Conservation (phyloP, 768 basidiomycete species). For the Amanita pallidorosea region DNA sequence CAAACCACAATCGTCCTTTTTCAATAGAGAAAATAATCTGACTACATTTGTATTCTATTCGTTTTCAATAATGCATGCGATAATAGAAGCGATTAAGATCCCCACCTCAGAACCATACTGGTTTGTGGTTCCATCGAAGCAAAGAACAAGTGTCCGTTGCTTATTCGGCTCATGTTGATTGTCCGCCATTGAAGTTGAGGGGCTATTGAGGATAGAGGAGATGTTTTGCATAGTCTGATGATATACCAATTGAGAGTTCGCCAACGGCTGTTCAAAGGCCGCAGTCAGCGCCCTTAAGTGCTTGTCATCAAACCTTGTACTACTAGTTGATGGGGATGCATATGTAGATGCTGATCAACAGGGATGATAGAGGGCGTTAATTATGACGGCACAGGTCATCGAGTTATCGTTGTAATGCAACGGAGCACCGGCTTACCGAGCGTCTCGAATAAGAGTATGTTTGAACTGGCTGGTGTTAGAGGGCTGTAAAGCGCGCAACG, state of each 20-base stretch:
- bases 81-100: background rate
- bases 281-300: too few species aligned
- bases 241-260: background rate
- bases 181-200: background rate
- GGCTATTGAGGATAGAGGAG: background rate
- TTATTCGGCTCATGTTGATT: background rate
- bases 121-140: conserved; percentile 59
- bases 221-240: background rate
- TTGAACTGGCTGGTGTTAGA: too few species aligned
- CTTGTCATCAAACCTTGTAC: too few species aligned
- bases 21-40: conserved; percentile 56
- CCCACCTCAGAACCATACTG: conserved; percentile 39
- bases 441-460: too few species aligned
- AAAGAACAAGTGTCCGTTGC: conserved; percentile 44
- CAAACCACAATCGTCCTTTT: conserved; percentile 44
- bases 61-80: background rate
- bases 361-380: too few species aligned
- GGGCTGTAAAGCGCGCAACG: too few species aligned
- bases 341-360: too few species aligned
- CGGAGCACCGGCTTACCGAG: too few species aligned
- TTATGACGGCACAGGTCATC: too few species aligned
- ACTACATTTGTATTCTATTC: conserved; percentile 57
- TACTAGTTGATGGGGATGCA: too few species aligned
- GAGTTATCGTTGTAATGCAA: too few species aligned
- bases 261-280: background rate